Conservation (phyloP, 805 yeast species). For the Kodamaea kaohsiungensis region DNA sequence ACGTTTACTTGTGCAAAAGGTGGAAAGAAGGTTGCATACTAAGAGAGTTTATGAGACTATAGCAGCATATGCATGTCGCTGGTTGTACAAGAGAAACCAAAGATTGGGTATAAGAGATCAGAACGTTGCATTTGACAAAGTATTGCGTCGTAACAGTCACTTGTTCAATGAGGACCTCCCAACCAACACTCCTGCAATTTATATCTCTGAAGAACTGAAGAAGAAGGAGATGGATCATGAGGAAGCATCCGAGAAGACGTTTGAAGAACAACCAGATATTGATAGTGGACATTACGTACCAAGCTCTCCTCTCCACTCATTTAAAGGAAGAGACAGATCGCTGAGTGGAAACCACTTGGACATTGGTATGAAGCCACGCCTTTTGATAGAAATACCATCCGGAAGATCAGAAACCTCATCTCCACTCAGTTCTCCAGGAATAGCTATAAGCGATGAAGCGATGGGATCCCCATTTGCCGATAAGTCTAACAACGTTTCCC, state of each 20-base stretch:
- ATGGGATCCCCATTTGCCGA: conserved; percentile 17
- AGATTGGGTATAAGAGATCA: conserved; percentile 27
- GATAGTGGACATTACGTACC: conserved; percentile 6
- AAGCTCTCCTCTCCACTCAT: conserved; percentile 4
- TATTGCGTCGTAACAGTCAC: conserved; percentile 28
- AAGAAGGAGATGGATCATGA: neutral
- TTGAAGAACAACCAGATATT: neutral
- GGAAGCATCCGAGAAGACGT: neutral
- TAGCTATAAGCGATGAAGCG: conserved; percentile 10
- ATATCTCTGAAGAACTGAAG: neutral
- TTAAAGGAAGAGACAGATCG: conserved; percentile 6
- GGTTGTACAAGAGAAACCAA: conserved; percentile 41
- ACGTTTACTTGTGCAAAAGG: conserved; percentile 55
- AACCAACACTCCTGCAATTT: neutral
- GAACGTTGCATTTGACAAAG: conserved; percentile 26
- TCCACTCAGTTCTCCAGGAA: neutral
- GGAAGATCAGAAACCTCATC: neutral
- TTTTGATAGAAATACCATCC: conserved; percentile 20
- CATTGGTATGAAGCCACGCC: conserved; percentile 6
- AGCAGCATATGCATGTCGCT: conserved; percentile 47
- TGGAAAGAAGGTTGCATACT: conserved; percentile 47
- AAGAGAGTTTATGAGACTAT: conserved; percentile 48
- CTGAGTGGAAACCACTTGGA: conserved; percentile 10
- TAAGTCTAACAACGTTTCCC: conserved; percentile 13
- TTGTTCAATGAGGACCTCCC: conserved; percentile 12